Base-by-base conservation (phyloP, 1,139 yeast species). In the Blastobotrys elegans region DNA sequence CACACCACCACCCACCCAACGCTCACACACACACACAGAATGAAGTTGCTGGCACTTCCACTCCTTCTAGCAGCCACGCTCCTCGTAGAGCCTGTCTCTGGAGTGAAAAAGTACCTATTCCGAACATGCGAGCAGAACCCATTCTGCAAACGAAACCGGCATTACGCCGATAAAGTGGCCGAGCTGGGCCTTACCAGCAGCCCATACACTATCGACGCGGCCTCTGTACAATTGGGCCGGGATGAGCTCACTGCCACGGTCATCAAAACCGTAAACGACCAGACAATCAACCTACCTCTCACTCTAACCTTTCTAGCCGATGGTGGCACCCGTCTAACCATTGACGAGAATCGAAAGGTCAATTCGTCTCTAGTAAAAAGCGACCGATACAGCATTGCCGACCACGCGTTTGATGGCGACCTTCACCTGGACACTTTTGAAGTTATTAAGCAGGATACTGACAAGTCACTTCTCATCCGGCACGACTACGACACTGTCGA, bases 51-150 rank as follows among this genome's bases (percentile, higher is more conserved):
- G 27, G 10, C 5, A 10, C 10, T 24, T 5, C 27, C 27, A 24
- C 10, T 24, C 8, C 27, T 24, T 16, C 26, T 46, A 40, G 40
- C 34, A 27, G 33, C 13, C n/a, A 34, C 42, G 10, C 18, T 39
- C 2, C 37, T 51, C 32, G 47, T 53, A 14, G 53, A 52, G 27
- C 53, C 57, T 24, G 57, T 52, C 7, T 36, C 44, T 14, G 82
- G 82, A 0, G 92, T 81, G 22, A 84, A 87, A 63, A 77, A 76
- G 11, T 79, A 82, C 58, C 67, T 89, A 50, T 86, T 90, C 71
- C 86, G 87, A 65, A 79, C 76, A 14, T 92, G 98, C 67, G 80
- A 73, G 10, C 82, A 85, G 57, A 77, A 90, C 18, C 95, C 97
- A 7, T 90, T 92, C 63, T 92, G 98, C 63, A 70, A 75, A 44